phyloP scores from a whole-genome alignment of 352 stramenopile genomes.

The Elongisporangium senticosum region DNA sequence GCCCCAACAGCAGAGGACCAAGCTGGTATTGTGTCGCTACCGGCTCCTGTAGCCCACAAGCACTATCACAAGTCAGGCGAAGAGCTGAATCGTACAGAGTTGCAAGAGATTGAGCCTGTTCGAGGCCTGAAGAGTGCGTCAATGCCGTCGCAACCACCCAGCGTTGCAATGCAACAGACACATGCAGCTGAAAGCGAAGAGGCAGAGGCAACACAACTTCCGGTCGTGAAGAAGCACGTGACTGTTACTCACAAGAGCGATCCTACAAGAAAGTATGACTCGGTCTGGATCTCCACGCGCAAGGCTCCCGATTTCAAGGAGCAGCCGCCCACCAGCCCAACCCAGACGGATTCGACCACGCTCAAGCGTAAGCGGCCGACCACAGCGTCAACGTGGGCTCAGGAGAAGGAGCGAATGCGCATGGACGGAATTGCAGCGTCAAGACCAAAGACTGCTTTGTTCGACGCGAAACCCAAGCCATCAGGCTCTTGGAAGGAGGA shows the following conservation, averaged over 20 bases:
- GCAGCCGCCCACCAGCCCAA: background rate
- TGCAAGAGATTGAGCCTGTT: background rate
- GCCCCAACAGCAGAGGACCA: background rate
- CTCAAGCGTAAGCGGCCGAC: slow-evolving; percentile 10
- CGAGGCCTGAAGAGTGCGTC: background rate
- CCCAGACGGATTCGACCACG: background rate
- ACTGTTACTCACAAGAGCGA: background rate
- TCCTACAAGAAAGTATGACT: background rate
- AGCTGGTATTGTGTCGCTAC: background rate
- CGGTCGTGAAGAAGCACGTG: background rate
- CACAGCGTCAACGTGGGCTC: slow-evolving; percentile 28
- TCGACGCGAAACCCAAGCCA: slow-evolving; percentile 6
- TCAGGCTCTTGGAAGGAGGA: slow-evolving; percentile 5
- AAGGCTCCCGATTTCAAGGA: background rate
- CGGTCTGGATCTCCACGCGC: background rate
- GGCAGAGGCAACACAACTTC: background rate
- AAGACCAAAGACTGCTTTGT: slow-evolving; percentile 19
- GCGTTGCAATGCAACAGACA: too few relatives aligned
- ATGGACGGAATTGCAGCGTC: background rate
- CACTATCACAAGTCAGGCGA: too few relatives aligned
- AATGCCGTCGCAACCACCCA: background rate
- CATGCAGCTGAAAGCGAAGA: background rate
- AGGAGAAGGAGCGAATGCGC: slow-evolving; percentile 30
- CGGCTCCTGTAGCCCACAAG: too few relatives aligned
- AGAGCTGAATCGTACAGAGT: background rate